Percentiles rank a stretch among this genome's conserved stretches.
Evolutionary conservation across 345 rosid species (phyloP).

Genomic region (Salix caprea): DNA sequence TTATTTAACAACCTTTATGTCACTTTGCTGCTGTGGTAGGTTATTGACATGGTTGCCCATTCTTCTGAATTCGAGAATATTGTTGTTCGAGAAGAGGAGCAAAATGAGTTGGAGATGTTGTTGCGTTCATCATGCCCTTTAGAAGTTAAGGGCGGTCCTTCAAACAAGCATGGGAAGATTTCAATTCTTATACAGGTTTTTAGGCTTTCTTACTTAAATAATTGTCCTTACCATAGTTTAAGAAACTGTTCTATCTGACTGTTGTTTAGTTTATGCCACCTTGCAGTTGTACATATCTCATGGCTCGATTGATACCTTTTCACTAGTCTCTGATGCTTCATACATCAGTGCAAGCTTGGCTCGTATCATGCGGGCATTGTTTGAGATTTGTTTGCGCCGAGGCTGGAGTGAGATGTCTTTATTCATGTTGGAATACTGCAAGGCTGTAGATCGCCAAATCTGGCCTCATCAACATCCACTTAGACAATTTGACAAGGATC

Average conservation of each 20-base stretch:
- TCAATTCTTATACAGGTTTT: constrained; percentile 92
- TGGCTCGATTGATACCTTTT: constrained; percentile 87
- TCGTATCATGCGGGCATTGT: constrained; percentile 92
- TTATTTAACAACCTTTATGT: constrained; percentile 14
- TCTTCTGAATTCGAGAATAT: constrained; percentile 96
- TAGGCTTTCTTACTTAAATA: constrained; percentile 10
- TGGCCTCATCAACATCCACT: constrained; percentile 98
- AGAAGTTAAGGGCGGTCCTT: constrained; percentile 86
- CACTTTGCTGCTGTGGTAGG: constrained; percentile 36
- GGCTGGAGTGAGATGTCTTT: constrained; percentile 94
- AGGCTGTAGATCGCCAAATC: constrained; percentile 94
- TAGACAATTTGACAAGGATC: constrained; percentile 84
- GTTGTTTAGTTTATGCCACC: constrained; percentile 22
- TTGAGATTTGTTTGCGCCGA: constrained; percentile 85
- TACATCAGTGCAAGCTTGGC: constrained; percentile 99
- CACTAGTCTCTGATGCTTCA: constrained; percentile 91
- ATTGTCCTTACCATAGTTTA: constrained; percentile 18
- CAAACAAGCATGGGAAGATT: constrained; percentile 93
- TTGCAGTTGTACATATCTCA: constrained; percentile 93
- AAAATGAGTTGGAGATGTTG: constrained; percentile 80
- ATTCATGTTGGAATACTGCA: constrained; percentile 94
- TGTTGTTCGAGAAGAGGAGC: constrained; percentile 97
- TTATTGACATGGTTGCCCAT: constrained; percentile 93
- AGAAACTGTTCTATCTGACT: constrained; percentile 6
- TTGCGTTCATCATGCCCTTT: constrained; percentile 76